Conservation (phyloP, 2,329 filamentous ascomycete species). For the Ophiostoma perfectum region DNA sequence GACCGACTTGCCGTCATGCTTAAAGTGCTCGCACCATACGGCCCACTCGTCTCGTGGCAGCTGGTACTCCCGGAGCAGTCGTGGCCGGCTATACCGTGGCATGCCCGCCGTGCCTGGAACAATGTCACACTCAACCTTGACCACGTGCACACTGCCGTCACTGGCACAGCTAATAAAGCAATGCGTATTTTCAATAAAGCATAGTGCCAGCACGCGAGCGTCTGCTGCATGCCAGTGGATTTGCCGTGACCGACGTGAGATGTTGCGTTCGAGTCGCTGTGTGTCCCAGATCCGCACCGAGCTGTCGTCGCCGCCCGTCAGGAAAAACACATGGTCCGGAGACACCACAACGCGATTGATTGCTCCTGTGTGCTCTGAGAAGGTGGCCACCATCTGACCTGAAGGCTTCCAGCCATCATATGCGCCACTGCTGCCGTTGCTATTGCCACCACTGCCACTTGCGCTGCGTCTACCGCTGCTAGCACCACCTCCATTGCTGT, state of each 20-base stretch:
- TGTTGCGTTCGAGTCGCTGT: conserved; percentile 80
- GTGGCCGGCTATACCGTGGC: conserved; percentile 69
- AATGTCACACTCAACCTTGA: conserved; percentile 61
- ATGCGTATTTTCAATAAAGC: conserved; percentile 90
- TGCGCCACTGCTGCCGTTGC: conserved; percentile 42
- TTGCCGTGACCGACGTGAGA: conserved; percentile 79
- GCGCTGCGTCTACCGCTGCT: conserved; percentile 10
- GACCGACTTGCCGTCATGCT: conserved; percentile 72
- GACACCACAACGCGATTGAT: conserved; percentile 77
- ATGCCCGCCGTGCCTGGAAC: conserved; percentile 16
- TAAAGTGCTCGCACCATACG: conserved; percentile 89
- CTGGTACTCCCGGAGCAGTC: conserved; percentile 71
- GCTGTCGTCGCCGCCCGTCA: conserved; percentile 89
- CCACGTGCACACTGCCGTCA: conserved; percentile 84
- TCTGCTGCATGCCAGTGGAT: conserved; percentile 71
- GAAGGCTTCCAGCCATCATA: conserved; percentile 73
- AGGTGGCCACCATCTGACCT: conserved; percentile 78
- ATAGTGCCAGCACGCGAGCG: conserved; percentile 70
- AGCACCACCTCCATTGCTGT: conserved; percentile 30
- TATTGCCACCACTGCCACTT: background rate
- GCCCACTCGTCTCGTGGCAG: conserved; percentile 69
- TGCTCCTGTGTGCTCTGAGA: conserved; percentile 78
- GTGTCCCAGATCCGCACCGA: conserved; percentile 92
- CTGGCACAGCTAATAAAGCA: conserved; percentile 86
- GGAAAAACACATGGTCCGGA: conserved; percentile 89